phyloP scores from a whole-genome alignment of 1,139 yeast genomes.

The Nakaseomyces delphensis region DNA sequence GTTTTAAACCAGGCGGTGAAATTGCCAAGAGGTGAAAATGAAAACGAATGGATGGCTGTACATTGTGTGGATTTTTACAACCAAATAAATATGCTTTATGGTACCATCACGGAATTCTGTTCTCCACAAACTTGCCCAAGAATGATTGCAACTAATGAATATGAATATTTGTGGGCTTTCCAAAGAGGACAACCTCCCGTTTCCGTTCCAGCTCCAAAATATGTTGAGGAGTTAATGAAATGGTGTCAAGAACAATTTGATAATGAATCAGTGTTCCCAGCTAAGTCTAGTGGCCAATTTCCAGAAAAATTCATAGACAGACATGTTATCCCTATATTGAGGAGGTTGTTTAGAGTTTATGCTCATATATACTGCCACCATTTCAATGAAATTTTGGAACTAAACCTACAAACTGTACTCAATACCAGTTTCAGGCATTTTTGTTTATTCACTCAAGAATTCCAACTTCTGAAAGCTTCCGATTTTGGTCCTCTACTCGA shows the following conservation, averaged over 20 bases:
- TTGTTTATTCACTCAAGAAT: conserved; percentile 79
- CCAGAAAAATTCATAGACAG: conserved; percentile 59
- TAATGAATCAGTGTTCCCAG: conserved; percentile 82
- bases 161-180: conserved; percentile 77
- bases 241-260: conserved; percentile 92
- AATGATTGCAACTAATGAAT: conserved; percentile 95
- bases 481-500: conserved; percentile 93
- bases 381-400: conserved; percentile 85
- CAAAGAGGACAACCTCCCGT: conserved; percentile 56
- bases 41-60: conserved; percentile 93
- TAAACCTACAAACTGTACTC: conserved; percentile 85
- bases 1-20: conserved; percentile 87
- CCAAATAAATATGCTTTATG: conserved; percentile 93
- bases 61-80: conserved; percentile 87
- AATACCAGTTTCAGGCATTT: conserved; percentile 93
- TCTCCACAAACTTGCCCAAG: conserved; percentile 87
- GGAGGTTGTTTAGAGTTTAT: conserved; percentile 87
- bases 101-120: conserved; percentile 92
- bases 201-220: conserved; percentile 83
- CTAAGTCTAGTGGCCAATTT: conserved; percentile 81
- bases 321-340: conserved; percentile 75
- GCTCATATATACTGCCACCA: conserved; percentile 98
- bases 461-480: conserved; percentile 60
- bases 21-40: conserved; percentile 86
- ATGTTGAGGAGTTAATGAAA: conserved; percentile 83